Percentiles rank a stretch among this genome's conserved stretches.
phyloP scores from a whole-genome alignment of 768 basidiomycete species.

The Termitomyces sp. region DNA sequence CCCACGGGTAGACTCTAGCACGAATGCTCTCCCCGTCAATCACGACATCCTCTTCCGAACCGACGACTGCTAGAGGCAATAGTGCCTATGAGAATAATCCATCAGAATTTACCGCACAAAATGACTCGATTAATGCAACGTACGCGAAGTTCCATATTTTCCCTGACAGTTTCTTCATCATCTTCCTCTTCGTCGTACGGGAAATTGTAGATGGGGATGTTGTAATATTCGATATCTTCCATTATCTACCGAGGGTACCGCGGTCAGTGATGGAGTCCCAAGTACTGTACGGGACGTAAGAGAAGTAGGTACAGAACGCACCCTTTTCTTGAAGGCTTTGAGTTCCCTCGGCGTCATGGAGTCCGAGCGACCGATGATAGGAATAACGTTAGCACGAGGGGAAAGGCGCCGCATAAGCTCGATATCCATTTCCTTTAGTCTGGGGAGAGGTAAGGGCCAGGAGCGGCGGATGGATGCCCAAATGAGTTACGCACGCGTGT shows the following conservation, averaged over 20 bases:
- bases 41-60: conserved; percentile 84
- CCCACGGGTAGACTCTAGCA: conserved; percentile 89
- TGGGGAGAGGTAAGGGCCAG: conserved; percentile 23
- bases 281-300: conserved; percentile 4
- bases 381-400: conserved; percentile 91
- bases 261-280: conserved; percentile 10
- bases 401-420: conserved; percentile 89
- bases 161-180: conserved; percentile 86
- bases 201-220: conserved; percentile 92
- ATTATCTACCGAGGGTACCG: conserved; percentile 56
- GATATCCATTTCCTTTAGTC: conserved; percentile 88
- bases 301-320: conserved; percentile 22
- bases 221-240: conserved; percentile 90
- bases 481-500: conserved; percentile 57
- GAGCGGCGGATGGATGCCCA: background rate
- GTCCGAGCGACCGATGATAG: conserved; percentile 86
- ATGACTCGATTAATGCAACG: conserved; percentile 16
- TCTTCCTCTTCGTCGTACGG: conserved; percentile 93
- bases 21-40: conserved; percentile 76
- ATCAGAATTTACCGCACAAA: background rate
- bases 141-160: conserved; percentile 85
- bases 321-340: conserved; percentile 80
- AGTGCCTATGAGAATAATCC: conserved; percentile 37
- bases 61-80: conserved; percentile 85
- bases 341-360: conserved; percentile 81